Base-by-base conservation (phyloP, 495 filamentous ascomycete species). In the Penicillium crystallinum region DNA sequence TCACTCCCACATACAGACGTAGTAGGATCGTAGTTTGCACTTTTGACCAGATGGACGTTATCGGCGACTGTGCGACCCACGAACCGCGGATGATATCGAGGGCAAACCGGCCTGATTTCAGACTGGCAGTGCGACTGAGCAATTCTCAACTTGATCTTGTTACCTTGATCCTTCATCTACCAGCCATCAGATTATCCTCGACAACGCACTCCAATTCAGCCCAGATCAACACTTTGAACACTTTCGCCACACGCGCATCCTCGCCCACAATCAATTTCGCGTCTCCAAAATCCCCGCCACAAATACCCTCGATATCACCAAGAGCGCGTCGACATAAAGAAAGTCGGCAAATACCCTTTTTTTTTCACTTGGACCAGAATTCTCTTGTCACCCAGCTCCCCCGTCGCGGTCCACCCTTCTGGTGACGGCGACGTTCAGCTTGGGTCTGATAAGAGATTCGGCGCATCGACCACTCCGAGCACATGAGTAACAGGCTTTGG, bases 401-500 rank as follows among this genome's bases (percentile, higher is more conserved):
- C 85, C 88, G 61, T 90, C 61, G 89, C 90, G 85, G 89, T 90
- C 81, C 73, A 80, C 86, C 86, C 55, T 55, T 53, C 44, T 83
- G 87, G 74, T 84, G 80, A 90, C 84, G 83, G 87, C 85, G 87
- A 92, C 89, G 90, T 83, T 86, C 66, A 67, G 71, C 70, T 68
- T 74, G 68, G 81, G 85, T 82, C 79, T 77, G 78, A 77, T 74
- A 76, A 77, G 81, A 79, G 75, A 66, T 73, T 68, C 71, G 67
- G 67, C 65, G 65, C 60, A 57, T 54, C 56, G 49, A 64, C 61
- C 63, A 67, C 53, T 60, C 62, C 64, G 72, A 74, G 79, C 87
- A 85, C 84, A 98, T 97, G 95, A 96, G 88, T 81, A 86, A 87
- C 74, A 83, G 88, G 77, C 83, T 98, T 66, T 97, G 93, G 92